Evolutionary conservation across 1,284 basidiomycete species (phyloP).

Genomic region (Cryptococcus amylolentus): DNA sequence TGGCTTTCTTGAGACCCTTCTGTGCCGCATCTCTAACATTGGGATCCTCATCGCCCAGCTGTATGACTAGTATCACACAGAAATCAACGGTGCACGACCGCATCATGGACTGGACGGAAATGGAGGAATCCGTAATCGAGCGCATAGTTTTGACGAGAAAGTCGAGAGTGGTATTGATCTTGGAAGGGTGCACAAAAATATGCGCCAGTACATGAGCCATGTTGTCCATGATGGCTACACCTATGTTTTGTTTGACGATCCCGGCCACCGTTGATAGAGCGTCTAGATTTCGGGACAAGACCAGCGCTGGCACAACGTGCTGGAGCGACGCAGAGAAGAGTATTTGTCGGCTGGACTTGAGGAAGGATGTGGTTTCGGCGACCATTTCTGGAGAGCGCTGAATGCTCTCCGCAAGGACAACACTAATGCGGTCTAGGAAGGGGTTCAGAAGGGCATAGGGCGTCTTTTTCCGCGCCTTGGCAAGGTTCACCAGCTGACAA

Average conservation of each 20-base stretch:
- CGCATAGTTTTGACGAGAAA: constrained; percentile 61
- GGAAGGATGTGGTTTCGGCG: constrained; percentile 39
- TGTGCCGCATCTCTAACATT: constrained; percentile 54
- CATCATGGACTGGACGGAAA: constrained; percentile 44
- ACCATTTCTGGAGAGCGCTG: constrained; percentile 56
- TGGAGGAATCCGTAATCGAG: constrained; percentile 12
- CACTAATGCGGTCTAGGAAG: constrained; percentile 65
- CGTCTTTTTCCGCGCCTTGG: constrained; percentile 57
- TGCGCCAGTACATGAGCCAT: constrained; percentile 66
- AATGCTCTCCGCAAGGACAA: constrained; percentile 62
- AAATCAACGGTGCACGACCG: constrained; percentile 64
- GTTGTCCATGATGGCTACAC: constrained; percentile 61
- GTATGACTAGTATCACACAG: constrained; percentile 69
- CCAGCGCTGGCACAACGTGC: constrained; percentile 67
- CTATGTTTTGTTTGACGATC: constrained; percentile 55
- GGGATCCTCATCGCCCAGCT: constrained; percentile 64
- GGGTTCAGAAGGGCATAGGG: constrained; percentile 68
- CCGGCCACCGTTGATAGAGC: constrained; percentile 53
- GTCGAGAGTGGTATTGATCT: constrained; percentile 58
- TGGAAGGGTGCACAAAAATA: constrained; percentile 60
- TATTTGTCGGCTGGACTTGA: constrained; percentile 49
- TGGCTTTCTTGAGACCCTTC: constrained; percentile 61
- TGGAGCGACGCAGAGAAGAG: constrained; percentile 67
- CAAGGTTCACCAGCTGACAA: constrained; percentile 57
- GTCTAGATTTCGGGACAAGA: constrained; percentile 58